These are phyloP conservation scores for Pythium myriotylum DNA, from an alignment of 352 stramenopile species.

Conservation along the genomic window DNA sequence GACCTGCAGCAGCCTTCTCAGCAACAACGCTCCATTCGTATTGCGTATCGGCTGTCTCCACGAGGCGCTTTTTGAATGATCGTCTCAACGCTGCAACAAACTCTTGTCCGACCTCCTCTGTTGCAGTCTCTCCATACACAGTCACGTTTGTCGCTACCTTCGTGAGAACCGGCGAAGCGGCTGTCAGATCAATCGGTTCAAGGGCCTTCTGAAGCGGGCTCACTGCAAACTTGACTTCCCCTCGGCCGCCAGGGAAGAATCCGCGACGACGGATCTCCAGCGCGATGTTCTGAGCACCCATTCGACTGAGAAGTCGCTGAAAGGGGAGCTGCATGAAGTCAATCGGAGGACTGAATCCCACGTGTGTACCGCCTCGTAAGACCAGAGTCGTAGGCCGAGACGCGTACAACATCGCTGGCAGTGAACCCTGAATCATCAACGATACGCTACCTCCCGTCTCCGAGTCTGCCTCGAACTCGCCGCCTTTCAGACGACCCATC, in stretches of 20 bases:
- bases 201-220: slow-evolving; percentile 26
- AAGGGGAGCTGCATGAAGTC: slow-evolving; percentile 67
- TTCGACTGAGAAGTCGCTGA: slow-evolving; percentile 38
- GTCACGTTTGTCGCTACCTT: slow-evolving; percentile 47
- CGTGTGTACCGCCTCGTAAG: slow-evolving; percentile 60
- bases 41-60: not conserved
- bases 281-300: slow-evolving; percentile 36
- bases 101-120: slow-evolving; percentile 39
- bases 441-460: slow-evolving; percentile 58
- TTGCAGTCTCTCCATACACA: slow-evolving; percentile 40
- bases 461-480: slow-evolving; percentile 37
- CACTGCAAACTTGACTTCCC: slow-evolving; percentile 41
- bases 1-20: slow-evolving; percentile 20
- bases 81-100: slow-evolving; percentile 38
- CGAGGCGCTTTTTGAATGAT: slow-evolving; percentile 28
- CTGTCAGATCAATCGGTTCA: slow-evolving; percentile 43
- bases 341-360: slow-evolving; percentile 58
- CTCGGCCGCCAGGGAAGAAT: slow-evolving; percentile 51
- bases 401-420: slow-evolving; percentile 53
- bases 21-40: slow-evolving; percentile 39
- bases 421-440: slow-evolving; percentile 66
- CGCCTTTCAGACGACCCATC: slow-evolving; percentile 12
- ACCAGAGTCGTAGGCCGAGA: slow-evolving; percentile 27
- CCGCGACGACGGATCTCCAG: slow-evolving; percentile 47
- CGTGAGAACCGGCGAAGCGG: slow-evolving; percentile 31